These are phyloP conservation scores for Syzygium grande DNA, from an alignment of 345 rosid genomes.

Conservation along the genomic window DNA sequence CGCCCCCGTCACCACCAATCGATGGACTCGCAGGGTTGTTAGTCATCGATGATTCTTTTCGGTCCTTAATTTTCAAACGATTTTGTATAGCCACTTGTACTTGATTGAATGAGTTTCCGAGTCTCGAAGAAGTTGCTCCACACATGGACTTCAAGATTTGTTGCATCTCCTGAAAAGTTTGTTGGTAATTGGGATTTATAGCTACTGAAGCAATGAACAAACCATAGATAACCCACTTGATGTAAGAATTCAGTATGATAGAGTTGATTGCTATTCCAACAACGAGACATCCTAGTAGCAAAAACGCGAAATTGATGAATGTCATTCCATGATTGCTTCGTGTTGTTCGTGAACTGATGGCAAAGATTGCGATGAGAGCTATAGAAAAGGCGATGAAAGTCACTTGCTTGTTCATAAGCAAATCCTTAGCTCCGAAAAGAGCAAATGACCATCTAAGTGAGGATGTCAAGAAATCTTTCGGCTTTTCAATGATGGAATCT, in stretches of 20 bases:
- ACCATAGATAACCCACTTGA: background rate
- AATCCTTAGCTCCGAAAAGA: background rate
- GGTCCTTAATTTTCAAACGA: background rate
- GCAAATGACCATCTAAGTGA: background rate
- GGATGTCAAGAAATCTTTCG: background rate
- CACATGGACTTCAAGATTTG: background rate
- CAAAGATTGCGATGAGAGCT: background rate
- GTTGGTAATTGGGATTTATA: background rate
- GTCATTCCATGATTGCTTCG: accelerated
- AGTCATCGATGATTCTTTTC: background rate
- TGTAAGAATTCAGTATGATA: background rate
- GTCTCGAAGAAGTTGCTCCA: background rate
- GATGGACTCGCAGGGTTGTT: background rate
- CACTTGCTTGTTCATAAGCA: background rate
- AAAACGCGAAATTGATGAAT: background rate
- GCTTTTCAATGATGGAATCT: background rate
- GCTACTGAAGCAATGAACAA: background rate
- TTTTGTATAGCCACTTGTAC: background rate
- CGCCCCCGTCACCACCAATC: background rate
- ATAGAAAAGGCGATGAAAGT: background rate
- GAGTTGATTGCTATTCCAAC: background rate
- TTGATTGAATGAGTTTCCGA: background rate
- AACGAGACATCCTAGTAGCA: background rate
- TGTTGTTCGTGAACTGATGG: accelerated
- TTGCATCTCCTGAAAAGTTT: background rate